phyloP scores from a whole-genome alignment of 2,329 filamentous ascomycete species.

The Fusarium brevicatenulatum region DNA sequence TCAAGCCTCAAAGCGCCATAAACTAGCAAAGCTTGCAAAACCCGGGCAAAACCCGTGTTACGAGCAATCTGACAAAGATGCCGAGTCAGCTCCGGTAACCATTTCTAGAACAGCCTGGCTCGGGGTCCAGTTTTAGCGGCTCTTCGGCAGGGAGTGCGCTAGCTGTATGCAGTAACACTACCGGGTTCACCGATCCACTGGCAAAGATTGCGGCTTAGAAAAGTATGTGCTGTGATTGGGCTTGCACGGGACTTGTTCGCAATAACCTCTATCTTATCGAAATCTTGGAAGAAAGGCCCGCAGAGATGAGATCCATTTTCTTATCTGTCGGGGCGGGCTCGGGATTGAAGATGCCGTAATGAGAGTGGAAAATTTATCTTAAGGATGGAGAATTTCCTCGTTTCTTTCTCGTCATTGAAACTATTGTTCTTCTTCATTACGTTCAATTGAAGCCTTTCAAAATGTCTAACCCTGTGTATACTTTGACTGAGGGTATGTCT shows the following conservation, averaged over 20 bases:
- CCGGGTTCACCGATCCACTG: not conserved
- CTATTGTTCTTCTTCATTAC: not conserved
- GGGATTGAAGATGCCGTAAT: not conserved
- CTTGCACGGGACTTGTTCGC: not conserved
- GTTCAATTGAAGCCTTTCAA: not conserved
- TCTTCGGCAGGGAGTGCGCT: not conserved
- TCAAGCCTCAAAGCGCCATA: not conserved
- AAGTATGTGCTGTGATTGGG: not conserved
- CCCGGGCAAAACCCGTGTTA: not conserved
- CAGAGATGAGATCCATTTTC: not conserved
- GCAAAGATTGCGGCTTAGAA: conserved; percentile 1
- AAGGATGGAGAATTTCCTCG: not conserved
- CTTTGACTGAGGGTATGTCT: not conserved
- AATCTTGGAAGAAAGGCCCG: not conserved
- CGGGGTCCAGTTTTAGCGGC: conserved; percentile 6
- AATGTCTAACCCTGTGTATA: conserved; percentile 14
- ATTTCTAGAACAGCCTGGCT: not conserved
- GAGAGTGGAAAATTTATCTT: not conserved
- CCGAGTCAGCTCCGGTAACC: conserved; percentile 1
- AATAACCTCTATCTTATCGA: conserved; percentile 8
- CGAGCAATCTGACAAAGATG: not conserved
- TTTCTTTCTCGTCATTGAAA: not conserved
- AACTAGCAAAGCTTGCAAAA: not conserved
- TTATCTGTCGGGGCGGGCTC: conserved; percentile 8
- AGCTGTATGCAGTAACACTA: not conserved